Evolutionary conservation across 2,329 filamentous ascomycete species (phyloP).

Genomic region (Neoarthrinium moseri): DNA sequence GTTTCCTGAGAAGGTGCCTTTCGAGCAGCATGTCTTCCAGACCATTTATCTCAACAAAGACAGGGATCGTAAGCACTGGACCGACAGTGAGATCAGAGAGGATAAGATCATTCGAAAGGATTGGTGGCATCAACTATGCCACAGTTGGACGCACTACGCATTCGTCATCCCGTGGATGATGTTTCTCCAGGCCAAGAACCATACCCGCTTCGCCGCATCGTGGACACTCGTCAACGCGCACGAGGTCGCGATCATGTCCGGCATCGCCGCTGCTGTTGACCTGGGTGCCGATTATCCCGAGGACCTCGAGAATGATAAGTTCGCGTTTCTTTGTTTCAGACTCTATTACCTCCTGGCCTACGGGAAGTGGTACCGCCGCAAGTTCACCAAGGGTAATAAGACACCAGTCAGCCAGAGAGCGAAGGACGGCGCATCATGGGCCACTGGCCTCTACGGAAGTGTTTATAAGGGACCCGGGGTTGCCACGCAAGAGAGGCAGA

Average conservation of each 20-base stretch:
- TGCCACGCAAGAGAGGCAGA: constrained; percentile 46
- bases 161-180: constrained; percentile 65
- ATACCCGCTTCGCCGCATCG: constrained; percentile 59
- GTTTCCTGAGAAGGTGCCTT: constrained; percentile 50
- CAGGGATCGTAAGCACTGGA: constrained; percentile 53
- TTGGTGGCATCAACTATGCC: constrained; percentile 63
- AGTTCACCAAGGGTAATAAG: constrained; percentile 23
- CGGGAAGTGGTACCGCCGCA: constrained; percentile 56
- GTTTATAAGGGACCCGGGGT: constrained; percentile 61
- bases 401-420: constrained; percentile 30
- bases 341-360: constrained; percentile 62
- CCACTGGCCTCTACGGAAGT: constrained; percentile 56
- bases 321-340: constrained; percentile 59
- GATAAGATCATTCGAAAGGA: constrained; percentile 55
- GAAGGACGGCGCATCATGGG: constrained; percentile 53
- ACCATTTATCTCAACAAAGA: constrained; percentile 59
- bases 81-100: constrained; percentile 50
- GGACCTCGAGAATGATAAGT: constrained; percentile 61
- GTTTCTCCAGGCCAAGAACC: constrained; percentile 61
- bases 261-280: constrained; percentile 66
- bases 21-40: constrained; percentile 35
- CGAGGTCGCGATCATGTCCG: constrained; percentile 66
- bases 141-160: constrained; percentile 56
- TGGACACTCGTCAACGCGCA: constrained; percentile 70
- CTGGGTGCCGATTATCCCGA: constrained; percentile 64